A percentile compares a stretch with the other conserved stretches of the same genome.
Conservation (phyloP, 2,329 filamentous ascomycete genomes). For the Neofusicoccum cordaticola region DNA sequence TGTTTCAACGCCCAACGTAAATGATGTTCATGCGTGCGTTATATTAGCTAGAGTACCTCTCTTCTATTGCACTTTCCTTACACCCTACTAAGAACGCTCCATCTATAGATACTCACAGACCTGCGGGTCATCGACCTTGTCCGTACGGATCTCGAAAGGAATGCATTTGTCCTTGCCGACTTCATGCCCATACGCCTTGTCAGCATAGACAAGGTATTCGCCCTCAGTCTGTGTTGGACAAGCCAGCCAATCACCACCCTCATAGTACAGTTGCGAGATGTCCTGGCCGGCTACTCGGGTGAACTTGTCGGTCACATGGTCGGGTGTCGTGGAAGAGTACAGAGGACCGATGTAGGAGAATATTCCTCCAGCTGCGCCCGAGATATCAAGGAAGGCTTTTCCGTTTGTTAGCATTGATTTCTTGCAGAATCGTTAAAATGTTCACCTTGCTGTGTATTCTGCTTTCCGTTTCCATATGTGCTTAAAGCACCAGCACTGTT, state of each 20-base stretch:
- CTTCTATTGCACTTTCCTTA: no score
- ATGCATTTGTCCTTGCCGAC: background rate
- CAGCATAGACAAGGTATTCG: background rate
- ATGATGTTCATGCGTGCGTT: no score
- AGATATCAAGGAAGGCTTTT: background rate
- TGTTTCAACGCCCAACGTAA: no score
- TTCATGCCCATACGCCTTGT: background rate
- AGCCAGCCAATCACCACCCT: background rate
- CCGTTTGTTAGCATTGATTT: background rate
- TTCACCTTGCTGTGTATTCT: background rate
- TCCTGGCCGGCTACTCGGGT: background rate
- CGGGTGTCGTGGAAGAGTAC: background rate
- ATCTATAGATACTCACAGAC: background rate
- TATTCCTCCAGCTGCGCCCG: background rate
- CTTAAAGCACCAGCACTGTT: background rate
- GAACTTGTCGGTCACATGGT: background rate
- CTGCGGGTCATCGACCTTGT: background rate
- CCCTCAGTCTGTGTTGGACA: background rate
- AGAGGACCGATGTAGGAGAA: background rate
- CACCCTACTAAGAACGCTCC: no score
- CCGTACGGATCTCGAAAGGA: background rate
- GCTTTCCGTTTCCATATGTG: background rate
- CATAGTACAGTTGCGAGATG: constrained; percentile 4
- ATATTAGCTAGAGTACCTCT: no score
- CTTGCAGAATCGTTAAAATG: no score